Evolutionary conservation across 192 early-diverging fungal genomes (phyloP).

Genomic region (Coemansia biformis): DNA sequence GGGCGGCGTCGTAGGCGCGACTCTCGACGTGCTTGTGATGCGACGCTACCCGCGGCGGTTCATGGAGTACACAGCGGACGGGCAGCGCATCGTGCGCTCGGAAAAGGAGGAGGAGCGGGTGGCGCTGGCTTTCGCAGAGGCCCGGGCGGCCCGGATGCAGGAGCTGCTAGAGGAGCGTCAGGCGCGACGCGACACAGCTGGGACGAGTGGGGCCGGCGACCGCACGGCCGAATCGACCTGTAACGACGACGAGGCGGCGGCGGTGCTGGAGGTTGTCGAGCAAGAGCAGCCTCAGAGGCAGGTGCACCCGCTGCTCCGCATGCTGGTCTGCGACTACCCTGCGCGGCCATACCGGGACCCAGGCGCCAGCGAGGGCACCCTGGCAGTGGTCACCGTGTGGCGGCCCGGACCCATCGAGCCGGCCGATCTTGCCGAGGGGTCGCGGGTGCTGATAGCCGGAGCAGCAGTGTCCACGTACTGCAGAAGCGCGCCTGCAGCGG

Average conservation of each 20-base stretch:
- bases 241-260: slow-evolving; percentile 1
- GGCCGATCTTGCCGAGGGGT: slow-evolving; percentile 25
- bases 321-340: slow-evolving; percentile 47
- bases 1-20: slow-evolving; percentile 30
- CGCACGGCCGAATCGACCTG: background rate
- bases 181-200: background rate
- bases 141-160: slow-evolving; percentile 4
- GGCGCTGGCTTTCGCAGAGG: slow-evolving; percentile 3
- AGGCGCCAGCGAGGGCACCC: background rate
- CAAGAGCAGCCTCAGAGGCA: slow-evolving; percentile 14
- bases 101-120: slow-evolving; percentile 30
- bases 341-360: slow-evolving; percentile 11
- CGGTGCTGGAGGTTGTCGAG: slow-evolving; percentile 7
- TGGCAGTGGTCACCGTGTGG: slow-evolving; percentile 38
- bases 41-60: slow-evolving; percentile 34
- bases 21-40: slow-evolving; percentile 36
- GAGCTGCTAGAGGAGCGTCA: slow-evolving; percentile 9
- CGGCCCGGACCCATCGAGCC: slow-evolving; percentile 17
- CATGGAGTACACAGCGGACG: slow-evolving; percentile 24
- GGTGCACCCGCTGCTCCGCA: slow-evolving; percentile 22
- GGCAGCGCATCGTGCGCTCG: slow-evolving; percentile 16
- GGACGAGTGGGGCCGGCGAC: background rate
- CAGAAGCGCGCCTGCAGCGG: background rate
- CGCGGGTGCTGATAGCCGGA: slow-evolving; percentile 25
- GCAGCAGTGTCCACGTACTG: slow-evolving; percentile 15